A percentile compares a stretch with the other conserved stretches of the same genome.
These are phyloP conservation scores for Blastosporella zonata DNA, from an alignment of 1,284 basidiomycete species.

Conservation along the genomic window DNA sequence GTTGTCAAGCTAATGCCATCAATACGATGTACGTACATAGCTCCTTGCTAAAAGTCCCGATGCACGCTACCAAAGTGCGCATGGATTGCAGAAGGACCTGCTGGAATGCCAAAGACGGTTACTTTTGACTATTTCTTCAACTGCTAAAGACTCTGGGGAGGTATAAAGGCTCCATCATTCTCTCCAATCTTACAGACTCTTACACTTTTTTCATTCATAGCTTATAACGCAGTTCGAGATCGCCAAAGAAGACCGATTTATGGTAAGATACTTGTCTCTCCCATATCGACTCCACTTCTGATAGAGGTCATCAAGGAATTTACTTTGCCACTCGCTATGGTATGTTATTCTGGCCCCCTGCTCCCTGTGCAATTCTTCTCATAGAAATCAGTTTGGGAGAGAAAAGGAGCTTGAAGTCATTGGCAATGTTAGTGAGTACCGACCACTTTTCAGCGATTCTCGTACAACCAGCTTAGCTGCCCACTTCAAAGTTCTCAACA, in stretches of 20 bases:
- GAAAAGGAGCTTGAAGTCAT: conserved; percentile 67
- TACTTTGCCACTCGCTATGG: conserved; percentile 61
- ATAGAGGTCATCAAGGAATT: conserved; percentile 45
- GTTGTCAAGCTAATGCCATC: conserved; percentile 7
- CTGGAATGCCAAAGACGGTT: conserved; percentile 63
- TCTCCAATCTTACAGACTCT: conserved; percentile 4
- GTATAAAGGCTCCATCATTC: conserved; percentile 27
- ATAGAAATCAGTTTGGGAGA: conserved; percentile 52
- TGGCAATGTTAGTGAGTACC: conserved; percentile 53
- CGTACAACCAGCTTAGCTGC: too few species aligned
- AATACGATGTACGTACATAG: conserved; percentile 28
- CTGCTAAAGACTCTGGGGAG: conserved; percentile 55
- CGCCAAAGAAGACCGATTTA: conserved; percentile 57
- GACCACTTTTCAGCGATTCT: neutral
- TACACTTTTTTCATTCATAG: conserved; percentile 28
- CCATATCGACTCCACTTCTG: conserved; percentile 1
- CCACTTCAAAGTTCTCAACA: conserved; percentile 42
- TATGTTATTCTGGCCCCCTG: conserved; percentile 25
- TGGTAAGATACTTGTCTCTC: conserved; percentile 33
- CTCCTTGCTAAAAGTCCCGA: conserved; percentile 65
- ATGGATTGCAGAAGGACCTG: conserved; percentile 63
- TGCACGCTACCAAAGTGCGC: conserved; percentile 63
- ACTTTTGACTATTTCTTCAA: conserved; percentile 52
- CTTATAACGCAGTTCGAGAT: conserved; percentile 68
- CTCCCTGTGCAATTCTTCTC: conserved; percentile 4